Evolutionary conservation across 164 flowering plant species (phyloP).

Genomic region (Magnolia changhungtana): DNA sequence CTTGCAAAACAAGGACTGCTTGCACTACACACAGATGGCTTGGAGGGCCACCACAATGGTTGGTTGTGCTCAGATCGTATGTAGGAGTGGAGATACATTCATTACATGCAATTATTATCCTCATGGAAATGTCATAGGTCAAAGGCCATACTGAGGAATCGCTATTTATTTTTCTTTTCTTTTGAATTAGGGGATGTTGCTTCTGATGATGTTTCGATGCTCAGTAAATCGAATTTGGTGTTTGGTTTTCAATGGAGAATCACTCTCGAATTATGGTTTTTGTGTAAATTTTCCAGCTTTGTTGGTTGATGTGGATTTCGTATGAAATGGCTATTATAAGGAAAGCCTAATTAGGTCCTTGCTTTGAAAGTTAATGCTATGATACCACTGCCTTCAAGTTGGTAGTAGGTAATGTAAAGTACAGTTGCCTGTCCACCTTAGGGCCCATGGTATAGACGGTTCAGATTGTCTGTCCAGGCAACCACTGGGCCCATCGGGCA

Average conservation of each 20-base stretch:
- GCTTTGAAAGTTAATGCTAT: too few species aligned
- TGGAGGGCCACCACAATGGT: conserved; percentile 12
- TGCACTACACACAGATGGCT: conserved; percentile 23
- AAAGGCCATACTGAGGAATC: background rate
- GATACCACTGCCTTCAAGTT: too few species aligned
- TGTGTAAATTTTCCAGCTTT: background rate
- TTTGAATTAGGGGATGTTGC: background rate
- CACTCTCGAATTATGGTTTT: background rate
- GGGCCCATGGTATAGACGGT: too few species aligned
- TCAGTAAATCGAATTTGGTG: background rate
- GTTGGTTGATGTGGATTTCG: background rate
- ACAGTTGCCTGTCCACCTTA: too few species aligned
- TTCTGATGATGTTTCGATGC: background rate
- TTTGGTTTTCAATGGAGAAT: background rate
- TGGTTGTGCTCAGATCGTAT: conserved; percentile 16
- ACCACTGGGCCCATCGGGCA: too few species aligned
- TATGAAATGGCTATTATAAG: too few species aligned
- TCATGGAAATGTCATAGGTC: conserved; percentile 13
- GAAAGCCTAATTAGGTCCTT: too few species aligned
- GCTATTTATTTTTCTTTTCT: background rate
- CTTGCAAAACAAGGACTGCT: conserved; percentile 8
- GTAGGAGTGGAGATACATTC: conserved; percentile 14
- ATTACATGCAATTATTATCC: conserved; percentile 20
- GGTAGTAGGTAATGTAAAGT: too few species aligned
- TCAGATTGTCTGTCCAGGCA: too few species aligned